Percentiles rank a stretch among this genome's conserved stretches.
Evolutionary conservation across 148 eudicot species (phyloP).

Genomic region (Silene uniflora): DNA sequence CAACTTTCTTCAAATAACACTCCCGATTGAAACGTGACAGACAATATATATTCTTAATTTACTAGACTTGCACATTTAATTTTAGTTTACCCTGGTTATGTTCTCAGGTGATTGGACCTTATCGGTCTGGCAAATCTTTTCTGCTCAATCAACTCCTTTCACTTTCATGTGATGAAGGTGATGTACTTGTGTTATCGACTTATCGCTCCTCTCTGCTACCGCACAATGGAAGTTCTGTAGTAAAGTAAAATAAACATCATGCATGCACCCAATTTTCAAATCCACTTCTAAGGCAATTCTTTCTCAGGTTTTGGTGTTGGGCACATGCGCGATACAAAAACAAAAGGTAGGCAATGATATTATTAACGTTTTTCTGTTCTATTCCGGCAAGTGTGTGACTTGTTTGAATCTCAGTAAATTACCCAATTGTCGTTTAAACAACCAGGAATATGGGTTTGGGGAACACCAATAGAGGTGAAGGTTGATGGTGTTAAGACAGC

Average conservation of each 20-base stretch:
- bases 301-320: constrained; percentile 95
- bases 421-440: constrained; percentile 2
- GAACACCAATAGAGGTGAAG: constrained; percentile 74
- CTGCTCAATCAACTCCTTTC: constrained; percentile 96
- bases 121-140: constrained; percentile 97
- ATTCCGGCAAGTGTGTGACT: not conserved
- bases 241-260: not conserved
- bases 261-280: not conserved
- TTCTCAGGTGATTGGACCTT: constrained; percentile 94
- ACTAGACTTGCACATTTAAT: not conserved
- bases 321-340: constrained; percentile 95
- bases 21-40: not conserved
- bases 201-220: constrained; percentile 6
- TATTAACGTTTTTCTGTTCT: not conserved
- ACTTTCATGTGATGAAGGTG: constrained; percentile 95
- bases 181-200: constrained; percentile 11
- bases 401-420: not conserved
- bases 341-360: constrained; percentile 61
- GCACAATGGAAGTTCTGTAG: not conserved
- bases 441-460: constrained; percentile 98
- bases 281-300: constrained; percentile 15
- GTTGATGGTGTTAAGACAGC: constrained; percentile 77
- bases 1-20: not conserved
- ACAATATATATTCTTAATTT: not conserved
- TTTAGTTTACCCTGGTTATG: constrained; percentile 10